phyloP scores from a whole-genome alignment of 1,284 basidiomycete species.

The Sphagnurus paluster region DNA sequence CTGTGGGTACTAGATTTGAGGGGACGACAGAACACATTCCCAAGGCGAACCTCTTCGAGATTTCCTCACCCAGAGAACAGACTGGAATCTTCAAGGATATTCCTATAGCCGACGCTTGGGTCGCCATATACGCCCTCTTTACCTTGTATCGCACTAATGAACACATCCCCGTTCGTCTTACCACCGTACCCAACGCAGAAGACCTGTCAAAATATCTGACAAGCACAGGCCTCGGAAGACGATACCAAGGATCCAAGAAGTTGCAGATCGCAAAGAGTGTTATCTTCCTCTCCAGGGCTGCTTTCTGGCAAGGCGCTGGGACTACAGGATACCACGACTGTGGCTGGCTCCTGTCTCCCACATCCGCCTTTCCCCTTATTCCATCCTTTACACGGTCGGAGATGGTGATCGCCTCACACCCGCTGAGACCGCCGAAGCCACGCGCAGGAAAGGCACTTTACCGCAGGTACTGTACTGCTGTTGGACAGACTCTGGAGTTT shows the following conservation, averaged over 20 bases:
- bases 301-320: conserved; percentile 59
- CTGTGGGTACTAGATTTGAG: conserved; percentile 28
- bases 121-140: conserved; percentile 29
- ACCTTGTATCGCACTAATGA: conserved; percentile 28
- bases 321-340: conserved; percentile 36
- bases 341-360: conserved; percentile 40
- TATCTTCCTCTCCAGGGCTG: conserved; percentile 42
- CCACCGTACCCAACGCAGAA: conserved; percentile 21
- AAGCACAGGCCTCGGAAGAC: conserved; percentile 27
- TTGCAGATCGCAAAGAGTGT: conserved; percentile 20
- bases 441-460: conserved; percentile 46
- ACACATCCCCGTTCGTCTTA: conserved; percentile 25
- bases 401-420: conserved; percentile 50
- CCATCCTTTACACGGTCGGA: conserved; percentile 48
- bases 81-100: conserved; percentile 15
- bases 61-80: conserved; percentile 18
- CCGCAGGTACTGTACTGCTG: conserved; percentile 44
- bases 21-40: conserved; percentile 28
- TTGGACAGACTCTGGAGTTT: conserved; percentile 45
- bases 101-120: conserved; percentile 27
- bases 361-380: conserved; percentile 38
- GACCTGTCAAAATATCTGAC: conserved; percentile 27
- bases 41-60: conserved; percentile 24
- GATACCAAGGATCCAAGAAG: conserved; percentile 13
- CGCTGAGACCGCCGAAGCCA: conserved; percentile 55